Conservation (phyloP, 1,284 basidiomycete genomes). For the Trichosporon ovoides region DNA sequence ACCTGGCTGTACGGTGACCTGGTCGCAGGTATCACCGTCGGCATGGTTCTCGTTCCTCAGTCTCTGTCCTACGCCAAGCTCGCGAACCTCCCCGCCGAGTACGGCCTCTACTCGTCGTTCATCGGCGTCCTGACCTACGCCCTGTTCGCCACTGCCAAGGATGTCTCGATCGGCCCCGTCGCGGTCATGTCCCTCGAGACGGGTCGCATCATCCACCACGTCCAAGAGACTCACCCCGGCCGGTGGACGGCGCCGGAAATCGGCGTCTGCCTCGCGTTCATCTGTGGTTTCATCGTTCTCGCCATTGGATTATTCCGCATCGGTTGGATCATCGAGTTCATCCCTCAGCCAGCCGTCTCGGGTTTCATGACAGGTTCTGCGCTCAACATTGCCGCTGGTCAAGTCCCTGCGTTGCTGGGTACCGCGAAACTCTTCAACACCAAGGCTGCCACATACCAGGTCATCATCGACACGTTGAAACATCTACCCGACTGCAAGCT, state of each 20-base stretch:
- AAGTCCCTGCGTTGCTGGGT: slow-evolving; percentile 80
- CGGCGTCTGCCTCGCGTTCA: slow-evolving; percentile 77
- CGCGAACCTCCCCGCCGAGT: slow-evolving; percentile 77
- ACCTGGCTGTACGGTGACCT: slow-evolving; percentile 60
- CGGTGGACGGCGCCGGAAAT: slow-evolving; percentile 66
- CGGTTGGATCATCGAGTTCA: slow-evolving; percentile 95
- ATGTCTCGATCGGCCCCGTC: slow-evolving; percentile 91
- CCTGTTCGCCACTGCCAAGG: slow-evolving; percentile 74
- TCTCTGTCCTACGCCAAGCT: slow-evolving; percentile 61
- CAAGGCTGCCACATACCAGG: slow-evolving; percentile 73
- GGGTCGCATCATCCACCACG: slow-evolving; percentile 67
- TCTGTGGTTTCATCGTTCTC: slow-evolving; percentile 89
- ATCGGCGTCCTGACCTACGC: slow-evolving; percentile 58
- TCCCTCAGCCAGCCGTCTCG: slow-evolving; percentile 70
- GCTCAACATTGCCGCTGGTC: slow-evolving; percentile 76
- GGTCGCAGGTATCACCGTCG: slow-evolving; percentile 81
- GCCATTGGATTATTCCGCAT: slow-evolving; percentile 84
- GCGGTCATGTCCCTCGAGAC: slow-evolving; percentile 93
- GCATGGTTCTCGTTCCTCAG: slow-evolving; percentile 85
- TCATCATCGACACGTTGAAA: slow-evolving; percentile 93
- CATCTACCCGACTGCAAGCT: slow-evolving; percentile 60
- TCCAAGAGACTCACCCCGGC: slow-evolving; percentile 52
- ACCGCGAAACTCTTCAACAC: slow-evolving; percentile 69
- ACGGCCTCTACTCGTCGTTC: slow-evolving; percentile 93
- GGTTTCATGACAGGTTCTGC: slow-evolving; percentile 80